Evolutionary conservation across 176 grass and related monocot species (phyloP).

Genomic region (Oryza meyeriana): DNA sequence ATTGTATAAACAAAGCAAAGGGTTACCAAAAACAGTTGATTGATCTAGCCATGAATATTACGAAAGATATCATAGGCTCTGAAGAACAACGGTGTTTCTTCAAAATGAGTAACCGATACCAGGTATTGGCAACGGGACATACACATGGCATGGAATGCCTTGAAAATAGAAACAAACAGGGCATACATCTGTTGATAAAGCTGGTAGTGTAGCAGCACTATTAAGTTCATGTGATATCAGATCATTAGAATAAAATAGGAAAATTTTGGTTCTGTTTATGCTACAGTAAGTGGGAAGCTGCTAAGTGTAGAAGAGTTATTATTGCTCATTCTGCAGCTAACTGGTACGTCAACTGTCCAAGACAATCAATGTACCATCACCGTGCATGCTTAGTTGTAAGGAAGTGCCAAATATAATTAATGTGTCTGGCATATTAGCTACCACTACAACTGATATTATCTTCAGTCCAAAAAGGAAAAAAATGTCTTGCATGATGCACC

Average conservation of each 20-base stretch:
- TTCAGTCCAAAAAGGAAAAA: neutral
- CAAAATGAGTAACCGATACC: conserved; percentile 9
- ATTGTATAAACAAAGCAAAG: neutral
- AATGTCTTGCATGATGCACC: neutral
- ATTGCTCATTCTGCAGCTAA: neutral
- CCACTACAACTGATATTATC: neutral
- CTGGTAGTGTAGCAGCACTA: neutral
- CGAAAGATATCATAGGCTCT: neutral
- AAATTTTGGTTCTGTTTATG: conserved; percentile 8
- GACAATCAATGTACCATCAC: neutral
- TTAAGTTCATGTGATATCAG: neutral
- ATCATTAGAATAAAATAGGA: neutral
- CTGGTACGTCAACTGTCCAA: neutral
- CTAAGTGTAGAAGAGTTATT: neutral
- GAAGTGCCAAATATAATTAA: neutral
- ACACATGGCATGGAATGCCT: neutral
- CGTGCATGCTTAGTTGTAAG: neutral
- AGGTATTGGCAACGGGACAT: neutral
- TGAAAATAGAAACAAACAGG: neutral
- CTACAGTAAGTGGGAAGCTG: neutral
- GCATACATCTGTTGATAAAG: neutral
- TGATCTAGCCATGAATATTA: neutral
- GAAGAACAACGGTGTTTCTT: neutral
- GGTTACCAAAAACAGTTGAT: neutral
- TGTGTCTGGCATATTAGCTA: neutral